These are phyloP conservation scores for Yamadazyma membranifaciens DNA, from an alignment of 1,139 yeast genomes.

Conservation along the genomic window DNA sequence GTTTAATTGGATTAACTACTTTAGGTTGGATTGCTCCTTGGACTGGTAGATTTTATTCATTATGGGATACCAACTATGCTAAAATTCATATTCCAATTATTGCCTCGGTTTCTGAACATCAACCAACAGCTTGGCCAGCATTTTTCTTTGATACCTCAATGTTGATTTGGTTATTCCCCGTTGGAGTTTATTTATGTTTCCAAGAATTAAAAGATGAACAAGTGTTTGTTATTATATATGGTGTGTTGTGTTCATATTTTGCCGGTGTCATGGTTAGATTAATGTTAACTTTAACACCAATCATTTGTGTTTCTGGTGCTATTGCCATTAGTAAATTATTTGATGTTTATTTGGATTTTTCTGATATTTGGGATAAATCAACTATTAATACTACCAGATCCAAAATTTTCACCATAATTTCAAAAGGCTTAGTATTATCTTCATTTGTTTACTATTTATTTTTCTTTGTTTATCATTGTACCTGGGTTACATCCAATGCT, in stretches of 20 bases:
- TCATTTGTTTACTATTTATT: slow-evolving; percentile 74
- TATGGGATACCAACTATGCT: slow-evolving; percentile 98
- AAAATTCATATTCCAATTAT: slow-evolving; percentile 97
- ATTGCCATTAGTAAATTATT: slow-evolving; percentile 82
- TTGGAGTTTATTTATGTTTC: slow-evolving; percentile 88
- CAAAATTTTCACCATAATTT: slow-evolving; percentile 38
- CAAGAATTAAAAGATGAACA: slow-evolving; percentile 91
- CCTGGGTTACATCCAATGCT: slow-evolving; percentile 95
- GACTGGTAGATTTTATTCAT: slow-evolving; percentile 98
- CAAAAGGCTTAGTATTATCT: slow-evolving; percentile 64
- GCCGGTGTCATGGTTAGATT: slow-evolving; percentile 99
- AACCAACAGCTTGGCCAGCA: slow-evolving; percentile 99
- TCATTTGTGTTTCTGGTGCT: slow-evolving; percentile 88
- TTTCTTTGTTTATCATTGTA: slow-evolving; percentile 89
- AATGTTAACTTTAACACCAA: slow-evolving; percentile 95
- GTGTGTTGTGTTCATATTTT: slow-evolving; percentile 90
- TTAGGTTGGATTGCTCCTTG: slow-evolving; percentile 97
- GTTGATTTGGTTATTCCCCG: slow-evolving; percentile 98
- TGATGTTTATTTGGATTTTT: slow-evolving; percentile 77
- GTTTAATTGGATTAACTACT: slow-evolving; percentile 76
- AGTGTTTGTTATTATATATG: slow-evolving; percentile 85
- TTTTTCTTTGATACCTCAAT: slow-evolving; percentile 92
- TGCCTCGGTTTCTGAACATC: slow-evolving; percentile 98
- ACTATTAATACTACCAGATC: slow-evolving; percentile 8
- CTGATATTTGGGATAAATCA: slow-evolving; percentile 33